phyloP scores from a whole-genome alignment of 129 eudicot species.

The Flaveria sonorensis region DNA sequence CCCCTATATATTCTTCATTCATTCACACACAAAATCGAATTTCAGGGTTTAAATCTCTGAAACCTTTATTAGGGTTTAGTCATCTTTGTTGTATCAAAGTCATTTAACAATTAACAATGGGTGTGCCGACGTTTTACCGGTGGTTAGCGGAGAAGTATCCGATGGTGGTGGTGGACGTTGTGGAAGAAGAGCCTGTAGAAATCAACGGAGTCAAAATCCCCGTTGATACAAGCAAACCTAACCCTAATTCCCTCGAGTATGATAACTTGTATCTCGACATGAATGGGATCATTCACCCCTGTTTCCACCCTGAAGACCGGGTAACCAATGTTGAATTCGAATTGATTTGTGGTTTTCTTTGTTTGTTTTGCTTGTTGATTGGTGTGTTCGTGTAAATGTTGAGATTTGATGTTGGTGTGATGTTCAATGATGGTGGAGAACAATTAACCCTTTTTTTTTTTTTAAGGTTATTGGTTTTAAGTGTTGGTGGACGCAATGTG shows the following conservation, averaged over 20 bases:
- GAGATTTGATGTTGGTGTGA: background rate
- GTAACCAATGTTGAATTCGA: conserved; percentile 31
- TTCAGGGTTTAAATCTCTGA: background rate
- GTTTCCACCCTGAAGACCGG: conserved; percentile 96
- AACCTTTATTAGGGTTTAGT: conserved; percentile 23
- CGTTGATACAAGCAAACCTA: conserved; percentile 80
- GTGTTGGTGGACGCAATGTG: background rate
- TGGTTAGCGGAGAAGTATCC: conserved; percentile 99
- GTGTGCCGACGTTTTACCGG: conserved; percentile 94
- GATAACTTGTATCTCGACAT: conserved; percentile 91
- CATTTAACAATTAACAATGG: conserved; percentile 41
- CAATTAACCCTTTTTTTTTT: background rate
- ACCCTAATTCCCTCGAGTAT: conserved; percentile 78
- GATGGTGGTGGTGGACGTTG: conserved; percentile 69
- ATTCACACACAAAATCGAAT: background rate
- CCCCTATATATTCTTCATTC: background rate
- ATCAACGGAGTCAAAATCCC: conserved; percentile 75
- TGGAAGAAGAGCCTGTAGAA: conserved; percentile 74
- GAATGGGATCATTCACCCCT: conserved; percentile 98
- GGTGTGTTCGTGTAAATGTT: background rate
- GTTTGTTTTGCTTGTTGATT: background rate
- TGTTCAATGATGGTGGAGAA: background rate
- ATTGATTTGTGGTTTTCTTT: too few relatives aligned
- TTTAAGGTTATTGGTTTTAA: background rate
- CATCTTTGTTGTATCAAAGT: background rate